Conservation (phyloP, 2,329 filamentous ascomycete species). For the Fusarium sp. region DNA sequence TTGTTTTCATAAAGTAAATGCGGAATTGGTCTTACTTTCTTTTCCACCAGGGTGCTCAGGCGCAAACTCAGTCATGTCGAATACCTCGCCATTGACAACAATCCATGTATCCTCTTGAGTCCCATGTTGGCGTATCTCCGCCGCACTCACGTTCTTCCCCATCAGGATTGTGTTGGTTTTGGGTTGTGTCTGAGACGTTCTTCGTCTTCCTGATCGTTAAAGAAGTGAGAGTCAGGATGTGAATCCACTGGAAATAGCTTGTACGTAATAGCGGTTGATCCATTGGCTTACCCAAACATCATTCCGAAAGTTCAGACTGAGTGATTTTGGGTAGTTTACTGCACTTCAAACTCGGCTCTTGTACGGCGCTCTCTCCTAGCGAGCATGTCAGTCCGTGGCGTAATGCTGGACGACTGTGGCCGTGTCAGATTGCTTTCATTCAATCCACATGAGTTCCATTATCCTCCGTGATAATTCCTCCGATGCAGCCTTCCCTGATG, state of each 20-base stretch:
- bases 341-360: not conserved
- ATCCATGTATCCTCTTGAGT: not conserved
- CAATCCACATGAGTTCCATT: not conserved
- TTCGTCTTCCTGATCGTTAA: not conserved
- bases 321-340: accelerated
- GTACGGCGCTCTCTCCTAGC: no score
- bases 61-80: not conserved
- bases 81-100: not conserved
- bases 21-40: constrained; percentile 2
- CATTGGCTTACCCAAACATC: not conserved
- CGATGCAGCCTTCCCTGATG: not conserved
- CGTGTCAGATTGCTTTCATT: no score
- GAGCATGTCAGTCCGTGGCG: not conserved
- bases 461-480: not conserved
- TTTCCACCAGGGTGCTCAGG: constrained; percentile 2
- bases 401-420: no score
- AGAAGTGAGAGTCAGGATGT: not conserved
- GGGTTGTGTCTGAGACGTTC: not conserved
- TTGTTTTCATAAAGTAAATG: no score
- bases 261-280: not conserved
- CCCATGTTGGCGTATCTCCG: not conserved
- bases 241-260: not conserved
- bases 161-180: not conserved
- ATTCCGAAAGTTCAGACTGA: not conserved
- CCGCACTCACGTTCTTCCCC: not conserved